Percentiles rank a stretch among this genome's conserved stretches.
Conservation (phyloP, 768 basidiomycete genomes). For the Suillus plorans region DNA sequence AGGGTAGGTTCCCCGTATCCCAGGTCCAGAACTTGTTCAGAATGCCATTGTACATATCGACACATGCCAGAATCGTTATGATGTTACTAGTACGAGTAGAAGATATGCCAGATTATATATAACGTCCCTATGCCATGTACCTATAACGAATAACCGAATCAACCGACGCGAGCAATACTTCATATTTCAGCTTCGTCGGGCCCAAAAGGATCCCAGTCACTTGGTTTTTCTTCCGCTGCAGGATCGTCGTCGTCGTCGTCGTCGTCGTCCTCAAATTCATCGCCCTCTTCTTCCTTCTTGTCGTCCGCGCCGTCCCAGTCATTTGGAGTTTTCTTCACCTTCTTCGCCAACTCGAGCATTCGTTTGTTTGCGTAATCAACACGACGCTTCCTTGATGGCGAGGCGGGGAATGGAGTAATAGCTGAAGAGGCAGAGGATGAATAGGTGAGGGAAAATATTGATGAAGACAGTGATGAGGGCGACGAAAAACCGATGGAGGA, state of each 20-base stretch:
- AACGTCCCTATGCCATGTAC: not conserved
- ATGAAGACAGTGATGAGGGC: not conserved
- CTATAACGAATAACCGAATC: not conserved
- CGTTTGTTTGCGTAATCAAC: slow-evolving; percentile 32
- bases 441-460: slow-evolving; percentile 13
- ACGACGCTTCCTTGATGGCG: slow-evolving; percentile 25
- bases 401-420: slow-evolving; percentile 29
- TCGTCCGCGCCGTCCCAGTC: slow-evolving; percentile 11
- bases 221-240: slow-evolving; percentile 28
- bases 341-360: slow-evolving; percentile 27
- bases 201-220: slow-evolving; percentile 31
- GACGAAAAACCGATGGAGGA: not conserved
- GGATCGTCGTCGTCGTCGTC: slow-evolving; percentile 13
- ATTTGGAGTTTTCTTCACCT: slow-evolving; percentile 27
- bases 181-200: slow-evolving; percentile 26
- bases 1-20: not conserved
- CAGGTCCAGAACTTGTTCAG: not conserved
- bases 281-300: slow-evolving; percentile 19
- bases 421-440: slow-evolving; percentile 22
- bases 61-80: not conserved
- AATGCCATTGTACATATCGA: not conserved
- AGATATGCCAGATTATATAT: not conserved
- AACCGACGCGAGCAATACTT: not conserved
- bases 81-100: not conserved
- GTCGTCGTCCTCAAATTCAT: slow-evolving; percentile 17